These are phyloP conservation scores for Ophiostoma perfectum DNA, from an alignment of 2,329 filamentous ascomycete genomes.

Conservation along the genomic window DNA sequence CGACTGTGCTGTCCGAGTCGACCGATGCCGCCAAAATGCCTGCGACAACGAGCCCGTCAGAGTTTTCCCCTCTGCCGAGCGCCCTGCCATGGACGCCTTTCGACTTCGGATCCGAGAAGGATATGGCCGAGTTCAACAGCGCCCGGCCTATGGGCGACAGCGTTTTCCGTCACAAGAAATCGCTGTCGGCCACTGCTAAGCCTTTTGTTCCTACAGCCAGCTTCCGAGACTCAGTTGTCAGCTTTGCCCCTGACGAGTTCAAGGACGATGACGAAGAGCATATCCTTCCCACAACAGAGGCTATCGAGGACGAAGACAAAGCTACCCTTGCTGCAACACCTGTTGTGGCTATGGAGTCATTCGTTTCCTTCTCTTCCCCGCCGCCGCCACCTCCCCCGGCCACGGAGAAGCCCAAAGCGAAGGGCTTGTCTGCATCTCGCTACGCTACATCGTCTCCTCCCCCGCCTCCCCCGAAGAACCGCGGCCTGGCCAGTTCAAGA, in stretches of 20 bases:
- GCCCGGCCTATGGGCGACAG: constrained; percentile 45
- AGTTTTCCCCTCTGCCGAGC: constrained; percentile 46
- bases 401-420: constrained; percentile 31
- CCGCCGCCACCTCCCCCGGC: constrained; percentile 29
- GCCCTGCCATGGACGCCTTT: constrained; percentile 54
- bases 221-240: constrained; percentile 28
- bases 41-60: constrained; percentile 46
- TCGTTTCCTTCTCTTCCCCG: constrained; percentile 21
- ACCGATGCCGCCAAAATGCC: constrained; percentile 47
- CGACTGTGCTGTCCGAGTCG: constrained; percentile 48
- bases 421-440: constrained; percentile 44
- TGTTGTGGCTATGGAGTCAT: constrained; percentile 7
- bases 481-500: constrained; percentile 42
- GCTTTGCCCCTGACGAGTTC: constrained; percentile 24
- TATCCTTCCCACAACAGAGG: constrained; percentile 21
- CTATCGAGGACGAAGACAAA: constrained; percentile 25
- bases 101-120: constrained; percentile 50
- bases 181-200: constrained; percentile 65
- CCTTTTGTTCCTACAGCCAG: constrained; percentile 54
- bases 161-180: constrained; percentile 46
- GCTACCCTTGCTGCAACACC: constrained; percentile 20
- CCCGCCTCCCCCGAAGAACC: constrained; percentile 39
- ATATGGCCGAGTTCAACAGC: constrained; percentile 48
- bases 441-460: constrained; percentile 36
- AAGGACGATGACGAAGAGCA: not conserved